Percentiles rank a stretch among this genome's conserved stretches.
Conservation (phyloP, 345 rosid genomes). For the Brassica napus region DNA sequence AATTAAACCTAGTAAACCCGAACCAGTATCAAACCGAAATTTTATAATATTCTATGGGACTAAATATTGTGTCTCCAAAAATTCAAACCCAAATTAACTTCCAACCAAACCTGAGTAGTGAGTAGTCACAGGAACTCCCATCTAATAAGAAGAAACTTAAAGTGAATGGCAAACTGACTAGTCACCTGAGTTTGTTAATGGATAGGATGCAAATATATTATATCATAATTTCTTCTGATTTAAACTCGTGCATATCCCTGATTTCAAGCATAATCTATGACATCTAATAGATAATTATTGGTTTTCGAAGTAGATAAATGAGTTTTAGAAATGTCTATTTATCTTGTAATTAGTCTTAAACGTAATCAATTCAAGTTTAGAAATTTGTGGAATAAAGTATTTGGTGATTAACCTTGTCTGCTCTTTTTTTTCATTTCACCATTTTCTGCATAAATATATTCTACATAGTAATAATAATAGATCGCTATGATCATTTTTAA, state of each 20-base stretch:
- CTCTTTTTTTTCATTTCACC: not conserved
- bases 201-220: not conserved
- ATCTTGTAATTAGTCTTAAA: not conserved
- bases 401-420: slow-evolving; percentile 2
- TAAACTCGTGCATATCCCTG: not conserved
- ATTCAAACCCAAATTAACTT: not conserved
- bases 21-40: not conserved
- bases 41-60: not conserved
- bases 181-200: not conserved
- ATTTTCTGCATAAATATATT: slow-evolving; percentile 3
- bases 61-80: not conserved
- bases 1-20: not conserved
- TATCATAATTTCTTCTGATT: not conserved
- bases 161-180: too few relatives aligned
- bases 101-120: not conserved
- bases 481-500: not conserved
- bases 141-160: not conserved
- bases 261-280: not conserved
- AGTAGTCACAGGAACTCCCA: too few relatives aligned
- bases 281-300: not conserved
- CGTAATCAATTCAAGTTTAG: slow-evolving; percentile 6
- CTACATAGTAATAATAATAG: slow-evolving; percentile 9
- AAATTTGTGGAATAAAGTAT: not conserved
- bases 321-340: not conserved
- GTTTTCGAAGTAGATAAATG: not conserved